Evolutionary conservation across 805 yeast genomes (phyloP), one percentile per base, ranked within the genome.

Genomic region (Kregervanrija delftensis): DNA sequence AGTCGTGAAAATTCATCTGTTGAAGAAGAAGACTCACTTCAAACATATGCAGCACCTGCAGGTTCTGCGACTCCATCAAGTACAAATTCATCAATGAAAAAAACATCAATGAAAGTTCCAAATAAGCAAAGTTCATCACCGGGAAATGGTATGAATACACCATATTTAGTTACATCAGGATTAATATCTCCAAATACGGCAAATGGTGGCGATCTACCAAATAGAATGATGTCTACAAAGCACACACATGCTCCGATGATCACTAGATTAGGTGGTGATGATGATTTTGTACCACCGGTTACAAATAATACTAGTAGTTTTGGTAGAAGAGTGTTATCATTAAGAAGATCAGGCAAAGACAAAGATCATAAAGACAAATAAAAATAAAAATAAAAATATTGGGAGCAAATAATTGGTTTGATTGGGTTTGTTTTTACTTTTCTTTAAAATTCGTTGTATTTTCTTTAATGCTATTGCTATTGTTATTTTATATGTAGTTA

Each of bases 121-220:
- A 71, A 66, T 32, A 15, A 44, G 2, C 22, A 45, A 5, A 55
- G 50, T 4, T 45, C 60, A 31, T 35, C 45, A 15, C 55, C 59
- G 2, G 51, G 57, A 11, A 56, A 53, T 33, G 87, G 87, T 0
- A 76, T 83, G 58, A 73, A 82, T 0, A 81, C 88, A 6, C 88
- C 89, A 2, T 83, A 80, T 52, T 66, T 81, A 39, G 61, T 81
- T 47, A 84, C 86, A 0, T 76, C 85, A 0, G 86, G 86, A 1
- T 55, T 76, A 30, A 57, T 74, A 41, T 73, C 86, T 0, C 83
- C 85, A 1, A 72, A 69, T 49, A 40, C 42, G 8, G 43, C 46
- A 10, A 45, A 22, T 22, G 49, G 33, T 42, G 45, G 37, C n/a
- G 39, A 40, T 15, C 33, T 46, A 30, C 49, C 49, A 11, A 42